Conservation (phyloP, 768 basidiomycete genomes). For the Termitomyces titanicus region DNA sequence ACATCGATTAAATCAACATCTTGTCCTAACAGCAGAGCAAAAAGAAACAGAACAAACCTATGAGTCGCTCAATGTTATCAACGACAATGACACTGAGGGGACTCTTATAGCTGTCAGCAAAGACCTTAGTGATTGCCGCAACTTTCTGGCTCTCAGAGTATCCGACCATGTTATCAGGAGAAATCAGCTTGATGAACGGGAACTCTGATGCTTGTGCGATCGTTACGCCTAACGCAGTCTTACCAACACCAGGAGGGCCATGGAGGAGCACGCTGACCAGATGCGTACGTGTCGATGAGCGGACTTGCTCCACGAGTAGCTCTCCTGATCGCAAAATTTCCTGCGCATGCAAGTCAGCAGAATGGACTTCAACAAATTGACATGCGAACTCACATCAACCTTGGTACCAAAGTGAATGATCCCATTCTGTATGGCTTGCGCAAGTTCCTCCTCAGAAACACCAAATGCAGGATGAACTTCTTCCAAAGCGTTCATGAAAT, state of each 20-base stretch:
- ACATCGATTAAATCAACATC: neutral
- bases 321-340: constrained; percentile 82
- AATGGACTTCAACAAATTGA: neutral
- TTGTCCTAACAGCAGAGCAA: neutral
- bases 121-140: constrained; percentile 85
- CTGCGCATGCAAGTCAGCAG: constrained; percentile 35
- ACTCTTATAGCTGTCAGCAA: constrained; percentile 95
- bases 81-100: constrained; percentile 94
- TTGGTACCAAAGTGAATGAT: constrained; percentile 82
- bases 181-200: constrained; percentile 97
- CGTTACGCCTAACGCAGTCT: constrained; percentile 91
- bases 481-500: constrained; percentile 88
- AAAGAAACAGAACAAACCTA: constrained; percentile 58
- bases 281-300: constrained; percentile 84
- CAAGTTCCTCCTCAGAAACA: constrained; percentile 94
- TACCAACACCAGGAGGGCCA: constrained; percentile 88
- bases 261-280: constrained; percentile 88
- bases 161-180: constrained; percentile 96
- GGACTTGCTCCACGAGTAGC: constrained; percentile 92
- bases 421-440: constrained; percentile 91
- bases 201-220: constrained; percentile 92
- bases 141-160: constrained; percentile 93
- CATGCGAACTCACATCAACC: constrained; percentile 62
- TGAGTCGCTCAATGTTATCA: constrained; percentile 88
- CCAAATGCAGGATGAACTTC: constrained; percentile 97